These are phyloP conservation scores for Posidonia australis DNA, from an alignment of 106 monocot genomes.

Conservation along the genomic window DNA sequence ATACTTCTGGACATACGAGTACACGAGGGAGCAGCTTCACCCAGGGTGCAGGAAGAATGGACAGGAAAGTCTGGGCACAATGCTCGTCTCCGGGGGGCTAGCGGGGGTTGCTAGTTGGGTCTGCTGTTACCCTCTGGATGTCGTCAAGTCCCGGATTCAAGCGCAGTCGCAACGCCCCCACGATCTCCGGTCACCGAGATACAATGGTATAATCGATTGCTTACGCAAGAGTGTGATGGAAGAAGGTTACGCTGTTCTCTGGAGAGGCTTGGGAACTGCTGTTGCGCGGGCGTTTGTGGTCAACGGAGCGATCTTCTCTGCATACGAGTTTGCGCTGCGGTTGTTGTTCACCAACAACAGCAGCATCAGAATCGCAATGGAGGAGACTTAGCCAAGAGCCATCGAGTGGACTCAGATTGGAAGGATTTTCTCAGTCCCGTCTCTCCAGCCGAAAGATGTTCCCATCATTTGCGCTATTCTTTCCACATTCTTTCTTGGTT, in stretches of 20 bases:
- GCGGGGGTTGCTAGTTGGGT: conserved; percentile 91
- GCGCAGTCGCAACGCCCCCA: conserved; percentile 29
- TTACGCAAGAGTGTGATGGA: conserved; percentile 64
- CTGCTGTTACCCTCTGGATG: conserved; percentile 80
- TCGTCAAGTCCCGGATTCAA: conserved; percentile 82
- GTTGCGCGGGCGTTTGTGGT: conserved; percentile 79
- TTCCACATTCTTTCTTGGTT: too few relatives aligned
- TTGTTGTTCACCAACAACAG: conserved; percentile 37
- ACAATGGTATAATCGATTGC: conserved; percentile 77
- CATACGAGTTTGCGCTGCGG: conserved; percentile 71
- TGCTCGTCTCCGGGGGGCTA: conserved; percentile 76
- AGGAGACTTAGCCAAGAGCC: conserved; percentile 26
- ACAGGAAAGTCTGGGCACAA: conserved; percentile 57
- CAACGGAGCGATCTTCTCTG: conserved; percentile 88
- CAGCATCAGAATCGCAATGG: conserved; percentile 25
- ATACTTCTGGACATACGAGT: conserved; percentile 90
- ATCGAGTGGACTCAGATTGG: too few relatives aligned
- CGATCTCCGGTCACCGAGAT: conserved; percentile 29
- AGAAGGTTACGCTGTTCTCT: conserved; percentile 70
- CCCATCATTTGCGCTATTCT: too few relatives aligned
- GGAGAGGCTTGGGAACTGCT: conserved; percentile 84
- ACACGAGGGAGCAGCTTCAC: conserved; percentile 47
- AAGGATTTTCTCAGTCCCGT: too few relatives aligned
- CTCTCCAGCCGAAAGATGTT: too few relatives aligned
- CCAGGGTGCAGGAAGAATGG: conserved; percentile 59